Percentiles rank a stretch among this genome's conserved stretches.
These are phyloP conservation scores for Ceratocystis eucalypticola DNA, from an alignment of 2,329 filamentous ascomycete genomes.

Conservation along the genomic window DNA sequence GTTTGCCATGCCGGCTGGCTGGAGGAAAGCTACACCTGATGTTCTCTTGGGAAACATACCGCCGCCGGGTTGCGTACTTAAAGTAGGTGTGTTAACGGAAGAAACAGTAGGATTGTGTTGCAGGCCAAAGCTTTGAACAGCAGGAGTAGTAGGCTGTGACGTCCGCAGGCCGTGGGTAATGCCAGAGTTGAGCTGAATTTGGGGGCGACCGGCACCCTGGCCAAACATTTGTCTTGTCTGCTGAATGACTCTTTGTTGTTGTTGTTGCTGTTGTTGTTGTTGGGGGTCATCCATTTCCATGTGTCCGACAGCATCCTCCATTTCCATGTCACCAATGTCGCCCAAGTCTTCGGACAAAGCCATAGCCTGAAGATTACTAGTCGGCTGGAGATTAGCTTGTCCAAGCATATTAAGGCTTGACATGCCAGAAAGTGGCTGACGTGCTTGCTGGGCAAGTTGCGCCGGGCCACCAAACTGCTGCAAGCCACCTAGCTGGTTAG, in stretches of 20 bases:
- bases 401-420: slow-evolving; percentile 20
- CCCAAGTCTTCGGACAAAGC: slow-evolving; percentile 52
- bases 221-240: slow-evolving; percentile 57
- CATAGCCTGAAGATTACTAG: slow-evolving; percentile 29
- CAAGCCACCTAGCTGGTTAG: slow-evolving; percentile 10
- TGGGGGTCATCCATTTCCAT: slow-evolving; percentile 52
- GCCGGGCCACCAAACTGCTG: slow-evolving; percentile 19
- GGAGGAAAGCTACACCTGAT: slow-evolving; percentile 22
- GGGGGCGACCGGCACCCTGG: slow-evolving; percentile 48
- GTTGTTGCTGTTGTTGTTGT: slow-evolving; percentile 22
- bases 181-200: slow-evolving; percentile 68
- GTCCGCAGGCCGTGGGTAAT: slow-evolving; percentile 65
- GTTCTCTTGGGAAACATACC: slow-evolving; percentile 46
- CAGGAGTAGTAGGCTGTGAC: slow-evolving; percentile 76
- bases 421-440: slow-evolving; percentile 17
- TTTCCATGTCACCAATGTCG: slow-evolving; percentile 85
- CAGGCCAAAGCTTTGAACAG: slow-evolving; percentile 60
- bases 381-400: slow-evolving; percentile 32
- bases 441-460: slow-evolving; percentile 19
- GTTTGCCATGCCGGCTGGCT: slow-evolving; percentile 30
- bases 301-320: slow-evolving; percentile 67
- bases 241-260: slow-evolving; percentile 39
- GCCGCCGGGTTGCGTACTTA: slow-evolving; percentile 60
- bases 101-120: slow-evolving; percentile 94
- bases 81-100: slow-evolving; percentile 86